Evolutionary conservation across 2,329 filamentous ascomycete species (phyloP).

Genomic region (Neophaeococcomyces aloes): DNA sequence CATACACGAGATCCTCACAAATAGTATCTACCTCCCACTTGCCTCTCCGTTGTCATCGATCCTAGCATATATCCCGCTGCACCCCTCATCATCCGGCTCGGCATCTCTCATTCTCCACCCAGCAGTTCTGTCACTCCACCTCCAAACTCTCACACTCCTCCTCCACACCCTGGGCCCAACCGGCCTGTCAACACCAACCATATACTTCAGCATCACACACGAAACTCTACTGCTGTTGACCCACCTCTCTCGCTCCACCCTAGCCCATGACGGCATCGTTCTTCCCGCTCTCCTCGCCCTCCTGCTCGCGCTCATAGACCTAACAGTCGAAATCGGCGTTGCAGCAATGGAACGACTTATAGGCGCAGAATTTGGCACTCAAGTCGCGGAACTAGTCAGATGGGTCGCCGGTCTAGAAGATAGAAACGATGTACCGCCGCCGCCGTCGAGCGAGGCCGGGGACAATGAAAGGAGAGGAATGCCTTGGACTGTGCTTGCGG

Average conservation of each 20-base stretch:
- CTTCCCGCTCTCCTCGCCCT: conserved; percentile 67
- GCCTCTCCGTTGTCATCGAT: conserved; percentile 64
- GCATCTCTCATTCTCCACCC: conserved; percentile 54
- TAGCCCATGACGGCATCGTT: conserved; percentile 53
- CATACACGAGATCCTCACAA: conserved; percentile 63
- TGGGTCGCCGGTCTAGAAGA: conserved; percentile 76
- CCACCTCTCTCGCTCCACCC: conserved; percentile 44
- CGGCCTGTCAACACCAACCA: conserved; percentile 59
- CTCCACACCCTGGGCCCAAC: conserved; percentile 74
- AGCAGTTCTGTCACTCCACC: conserved; percentile 63
- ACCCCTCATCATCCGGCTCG: conserved; percentile 16
- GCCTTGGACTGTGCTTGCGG: conserved; percentile 53
- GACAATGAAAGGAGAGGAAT: conserved; percentile 46
- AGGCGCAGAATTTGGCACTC: conserved; percentile 54
- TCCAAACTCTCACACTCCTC: conserved; percentile 76
- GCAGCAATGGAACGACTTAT: conserved; percentile 58
- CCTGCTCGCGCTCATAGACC: conserved; percentile 68
- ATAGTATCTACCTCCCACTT: conserved; percentile 77
- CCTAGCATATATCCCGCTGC: conserved; percentile 12
- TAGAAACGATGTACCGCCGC: conserved; percentile 34
- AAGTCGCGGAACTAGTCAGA: conserved; percentile 74
- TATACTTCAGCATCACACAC: conserved; percentile 49
- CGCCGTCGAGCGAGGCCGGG: conserved; percentile 40
- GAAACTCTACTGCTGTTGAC: conserved; percentile 81
- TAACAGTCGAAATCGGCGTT: conserved; percentile 48